These are phyloP conservation scores for Voacanga thouarsii DNA, from an alignment of 257 asterid species.

Conservation along the genomic window DNA sequence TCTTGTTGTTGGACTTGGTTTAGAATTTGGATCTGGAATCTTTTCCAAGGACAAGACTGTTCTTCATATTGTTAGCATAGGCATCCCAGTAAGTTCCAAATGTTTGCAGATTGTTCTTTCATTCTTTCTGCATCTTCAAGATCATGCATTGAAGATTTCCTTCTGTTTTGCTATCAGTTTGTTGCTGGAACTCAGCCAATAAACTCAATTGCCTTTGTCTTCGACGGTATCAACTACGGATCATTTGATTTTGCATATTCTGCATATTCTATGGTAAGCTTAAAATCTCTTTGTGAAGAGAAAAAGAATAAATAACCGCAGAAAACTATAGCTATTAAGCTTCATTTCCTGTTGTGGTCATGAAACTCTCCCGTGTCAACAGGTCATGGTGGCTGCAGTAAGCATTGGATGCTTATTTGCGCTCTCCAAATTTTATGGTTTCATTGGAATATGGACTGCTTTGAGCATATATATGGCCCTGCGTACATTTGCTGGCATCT, in stretches of 20 bases:
- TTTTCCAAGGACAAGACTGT: constrained; percentile 71
- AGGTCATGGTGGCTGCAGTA: constrained; percentile 62
- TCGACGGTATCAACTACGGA: constrained; percentile 89
- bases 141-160: background rate
- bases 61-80: constrained; percentile 53
- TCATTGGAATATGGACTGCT: constrained; percentile 88
- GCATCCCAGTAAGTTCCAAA: constrained; percentile 58
- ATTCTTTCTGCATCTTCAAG: background rate
- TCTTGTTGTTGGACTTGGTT: constrained; percentile 64
- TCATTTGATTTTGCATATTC: constrained; percentile 87
- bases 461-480: constrained; percentile 76
- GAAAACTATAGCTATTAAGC: too few relatives aligned
- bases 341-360: background rate
- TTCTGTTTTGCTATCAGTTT: constrained; percentile 40
- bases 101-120: background rate
- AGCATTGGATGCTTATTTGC: constrained; percentile 71
- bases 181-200: constrained; percentile 94
- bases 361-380: constrained; percentile 5
- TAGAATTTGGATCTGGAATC: constrained; percentile 74
- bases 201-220: constrained; percentile 82
- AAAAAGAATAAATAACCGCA: too few relatives aligned
- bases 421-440: constrained; percentile 59
- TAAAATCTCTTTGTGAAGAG: too few relatives aligned
- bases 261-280: constrained; percentile 81
- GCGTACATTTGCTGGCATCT: constrained; percentile 74